phyloP scores from a whole-genome alignment of 2,329 filamentous ascomycete genomes.

The Ophiostoma ips region DNA sequence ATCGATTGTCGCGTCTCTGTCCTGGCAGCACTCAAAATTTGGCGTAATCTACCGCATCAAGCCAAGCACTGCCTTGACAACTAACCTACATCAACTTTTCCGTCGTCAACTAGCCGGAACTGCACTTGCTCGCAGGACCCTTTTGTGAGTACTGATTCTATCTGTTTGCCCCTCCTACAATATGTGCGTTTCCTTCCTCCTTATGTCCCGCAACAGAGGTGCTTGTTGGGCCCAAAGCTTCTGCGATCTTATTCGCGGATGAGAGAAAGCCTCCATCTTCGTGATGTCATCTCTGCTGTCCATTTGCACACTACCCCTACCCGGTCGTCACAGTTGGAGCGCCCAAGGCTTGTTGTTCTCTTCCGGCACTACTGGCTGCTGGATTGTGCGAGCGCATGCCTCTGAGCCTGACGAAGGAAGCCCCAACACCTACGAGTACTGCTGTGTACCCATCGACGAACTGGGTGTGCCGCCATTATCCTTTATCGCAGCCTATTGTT shows the following conservation, averaged over 20 bases:
- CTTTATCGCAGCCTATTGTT: no score
- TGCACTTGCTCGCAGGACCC: no score
- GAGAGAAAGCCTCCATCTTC: background rate
- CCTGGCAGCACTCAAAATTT: constrained; percentile 7
- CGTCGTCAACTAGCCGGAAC: no score
- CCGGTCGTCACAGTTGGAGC: background rate
- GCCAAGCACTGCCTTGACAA: background rate
- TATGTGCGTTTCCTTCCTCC: no score
- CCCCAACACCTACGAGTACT: no score
- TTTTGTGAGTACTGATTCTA: no score
- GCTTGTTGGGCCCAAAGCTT: no score
- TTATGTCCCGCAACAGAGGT: no score
- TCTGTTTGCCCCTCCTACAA: no score
- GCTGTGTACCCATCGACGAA: no score
- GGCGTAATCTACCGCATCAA: constrained; percentile 7
- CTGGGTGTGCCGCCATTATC: no score
- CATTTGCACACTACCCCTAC: background rate
- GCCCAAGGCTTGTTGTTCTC: background rate
- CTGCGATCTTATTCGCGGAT: no score
- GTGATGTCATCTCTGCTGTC: background rate
- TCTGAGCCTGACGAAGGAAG: background rate
- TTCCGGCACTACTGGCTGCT: background rate
- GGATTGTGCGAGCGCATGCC: background rate
- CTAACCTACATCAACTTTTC: background rate
- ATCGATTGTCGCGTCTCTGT: constrained; percentile 5